Evolutionary conservation across 768 basidiomycete genomes (phyloP), one percentile per base, ranked within the genome.

Genomic region (Lactarius pseudohatsudake): DNA sequence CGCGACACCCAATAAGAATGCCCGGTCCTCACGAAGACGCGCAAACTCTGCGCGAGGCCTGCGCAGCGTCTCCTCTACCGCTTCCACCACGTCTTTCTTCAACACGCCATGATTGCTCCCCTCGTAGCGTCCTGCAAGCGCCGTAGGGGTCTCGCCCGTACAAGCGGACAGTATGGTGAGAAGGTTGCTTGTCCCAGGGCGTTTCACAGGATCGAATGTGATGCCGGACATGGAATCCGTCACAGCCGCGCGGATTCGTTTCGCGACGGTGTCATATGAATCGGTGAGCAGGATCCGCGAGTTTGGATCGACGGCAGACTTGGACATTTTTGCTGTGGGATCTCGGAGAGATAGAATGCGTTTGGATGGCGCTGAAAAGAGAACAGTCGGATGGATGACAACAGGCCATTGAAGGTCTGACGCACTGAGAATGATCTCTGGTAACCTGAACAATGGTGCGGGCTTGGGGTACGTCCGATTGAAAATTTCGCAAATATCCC

Each of bases 201-300:
- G 87, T n/a, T 76, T 73, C 1, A 77, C 76, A 0, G 95, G 93
- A 74, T 97, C 93, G 70, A 88, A 98, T 0, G 89, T 87, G 53
- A 97, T 85, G 3, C 86, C 86, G 0, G 75, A 75, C 13, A 83
- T 82, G 0, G 93, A 91, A 75, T 98, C 96, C 0, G 96, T 98
- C 1, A 95, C 90, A 1, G 96, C 91, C 7, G 81, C 78, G 22
- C 88, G 86, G 64, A 98, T 83, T 75, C 96, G 97, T 30, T 81
- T 73, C 56, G 75, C 74, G 55, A 96, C 92, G 72, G 84, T 76
- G 1, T 77, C 71, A 11, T 83, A 75, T 0, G 84, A 77, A 74
- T 98, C 96, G 30, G 91, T 96, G 45, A 98, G 81, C 63, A 93
- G 82, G 73, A 98, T 94, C 30, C 95, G 89, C 0, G 94, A 96